Evolutionary conservation across 768 basidiomycete species (phyloP).

Genomic region (Phylloporus scabripes): DNA sequence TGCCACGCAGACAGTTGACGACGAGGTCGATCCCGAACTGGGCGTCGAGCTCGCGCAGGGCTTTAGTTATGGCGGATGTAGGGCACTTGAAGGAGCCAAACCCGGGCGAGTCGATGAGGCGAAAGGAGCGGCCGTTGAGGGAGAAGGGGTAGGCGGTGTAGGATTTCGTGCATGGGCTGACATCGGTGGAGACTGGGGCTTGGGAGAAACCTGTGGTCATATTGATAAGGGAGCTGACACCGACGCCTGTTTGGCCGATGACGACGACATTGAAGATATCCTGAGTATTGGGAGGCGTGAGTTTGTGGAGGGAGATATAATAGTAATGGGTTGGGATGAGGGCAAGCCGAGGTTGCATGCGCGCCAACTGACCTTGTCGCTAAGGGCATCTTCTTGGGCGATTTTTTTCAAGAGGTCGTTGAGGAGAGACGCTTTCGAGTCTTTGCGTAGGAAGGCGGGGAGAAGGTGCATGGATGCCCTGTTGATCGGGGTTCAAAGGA

Average conservation of each 20-base stretch:
- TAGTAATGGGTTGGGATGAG: background rate
- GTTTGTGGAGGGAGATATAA: background rate
- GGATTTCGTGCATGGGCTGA: constrained; percentile 24
- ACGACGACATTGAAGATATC: constrained; percentile 28
- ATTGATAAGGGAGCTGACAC: constrained; percentile 40
- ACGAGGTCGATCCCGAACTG: constrained; percentile 27
- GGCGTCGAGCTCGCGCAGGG: constrained; percentile 25
- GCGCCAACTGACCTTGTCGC: constrained; percentile 19
- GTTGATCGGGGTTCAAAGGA: constrained; percentile 6
- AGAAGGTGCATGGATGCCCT: constrained; percentile 20
- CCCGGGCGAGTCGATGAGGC: constrained; percentile 28
- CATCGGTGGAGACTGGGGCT: constrained; percentile 25
- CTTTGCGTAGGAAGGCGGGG: constrained; percentile 25
- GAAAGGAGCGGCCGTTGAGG: constrained; percentile 24
- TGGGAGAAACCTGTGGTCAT: constrained; percentile 23
- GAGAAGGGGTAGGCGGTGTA: constrained; percentile 23
- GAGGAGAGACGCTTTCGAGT: constrained; percentile 20
- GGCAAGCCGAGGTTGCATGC: no score
- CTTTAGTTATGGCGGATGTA: constrained; percentile 19
- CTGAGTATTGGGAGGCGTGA: constrained; percentile 6
- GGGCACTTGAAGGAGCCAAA: constrained; percentile 27
- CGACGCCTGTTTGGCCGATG: constrained; percentile 30
- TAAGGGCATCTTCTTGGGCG: constrained; percentile 16
- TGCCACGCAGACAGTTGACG: constrained; percentile 25
- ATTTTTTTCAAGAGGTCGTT: constrained; percentile 22